These are phyloP conservation scores for Nakazawaea sp. DNA, from an alignment of 805 yeast genomes.

Conservation along the genomic window DNA sequence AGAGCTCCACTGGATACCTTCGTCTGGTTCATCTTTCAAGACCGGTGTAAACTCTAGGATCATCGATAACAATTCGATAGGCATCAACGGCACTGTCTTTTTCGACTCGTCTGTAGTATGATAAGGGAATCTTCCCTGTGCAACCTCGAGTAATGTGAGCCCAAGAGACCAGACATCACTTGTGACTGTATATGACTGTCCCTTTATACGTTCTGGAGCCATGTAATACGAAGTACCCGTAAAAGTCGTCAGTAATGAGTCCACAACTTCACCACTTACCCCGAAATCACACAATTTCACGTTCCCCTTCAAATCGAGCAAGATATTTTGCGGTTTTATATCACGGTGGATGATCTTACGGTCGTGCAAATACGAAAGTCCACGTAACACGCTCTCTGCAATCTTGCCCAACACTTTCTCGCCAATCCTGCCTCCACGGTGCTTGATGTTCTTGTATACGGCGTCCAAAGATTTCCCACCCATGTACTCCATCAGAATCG, in stretches of 20 bases:
- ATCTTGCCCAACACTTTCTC: conserved; percentile 90
- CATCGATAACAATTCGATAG: conserved; percentile 78
- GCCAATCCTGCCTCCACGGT: conserved; percentile 78
- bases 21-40: conserved; percentile 68
- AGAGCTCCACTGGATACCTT: conserved; percentile 73
- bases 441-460: conserved; percentile 70
- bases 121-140: conserved; percentile 87
- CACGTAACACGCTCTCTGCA: conserved; percentile 79
- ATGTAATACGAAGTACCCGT: conserved; percentile 97
- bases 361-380: conserved; percentile 82
- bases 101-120: conserved; percentile 27
- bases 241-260: conserved; percentile 91
- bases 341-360: conserved; percentile 90
- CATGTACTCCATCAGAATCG: conserved; percentile 96
- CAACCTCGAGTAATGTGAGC: conserved; percentile 85
- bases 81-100: conserved; percentile 52
- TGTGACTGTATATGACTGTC: conserved; percentile 91
- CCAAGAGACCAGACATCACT: conserved; percentile 98
- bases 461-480: conserved; percentile 90
- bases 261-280: conserved; percentile 94
- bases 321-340: conserved; percentile 90
- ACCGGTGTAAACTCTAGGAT: conserved; percentile 80
- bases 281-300: conserved; percentile 96
- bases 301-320: conserved; percentile 68
- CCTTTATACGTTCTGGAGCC: conserved; percentile 98